Evolutionary conservation across 805 yeast genomes (phyloP), one percentile per base, ranked within the genome.

Genomic region (Cyberlindnera lachancei): DNA sequence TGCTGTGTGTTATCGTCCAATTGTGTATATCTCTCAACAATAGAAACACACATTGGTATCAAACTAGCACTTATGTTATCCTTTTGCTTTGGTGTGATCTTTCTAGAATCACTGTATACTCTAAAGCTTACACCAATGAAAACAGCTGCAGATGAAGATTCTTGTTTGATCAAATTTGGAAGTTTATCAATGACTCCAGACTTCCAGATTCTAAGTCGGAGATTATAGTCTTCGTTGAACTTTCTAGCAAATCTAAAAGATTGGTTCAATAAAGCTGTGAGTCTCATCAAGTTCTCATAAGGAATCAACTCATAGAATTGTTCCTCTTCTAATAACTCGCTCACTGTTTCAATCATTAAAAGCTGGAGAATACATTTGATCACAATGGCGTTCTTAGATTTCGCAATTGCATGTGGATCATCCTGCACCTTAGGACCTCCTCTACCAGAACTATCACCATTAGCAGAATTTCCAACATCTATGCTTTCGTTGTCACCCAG

Each of bases 121-220:
- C 81, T 70, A 66, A 90, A 84, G 65, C 84, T 66, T 28, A 88
- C 70, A 46, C 79, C 77, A 41, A 90, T 76, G 53, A 78, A 82
- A 2, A 87, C 95, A 2, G 94, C 90, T 2, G 95, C 79, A 0
- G 96, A 76, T 22, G 86, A 75, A 0, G 94, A 78, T 56, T 94
- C 98, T 58, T 94, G 98, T 47, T 84, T 83, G 46, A 88, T 63
- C 46, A 92, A 61, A 47, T 92, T 94, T 15, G 99, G 98, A 34
- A 90, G 68, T 51, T 88, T 79, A 49, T 86, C 94, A 59, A 88
- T 90, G 25, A 87, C 79, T 2, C 96, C 95, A 4, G 92, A 84
- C 49, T 86, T 83, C 79, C 94, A 88, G 25, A 92, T 63, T 46
- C 92, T 66, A n/a, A 84, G 80, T 42, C 99, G 67, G 46, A 92